Percentiles rank a stretch among this genome's conserved stretches.
Evolutionary conservation across 805 yeast genomes (phyloP).

Genomic region (Candida orba): DNA sequence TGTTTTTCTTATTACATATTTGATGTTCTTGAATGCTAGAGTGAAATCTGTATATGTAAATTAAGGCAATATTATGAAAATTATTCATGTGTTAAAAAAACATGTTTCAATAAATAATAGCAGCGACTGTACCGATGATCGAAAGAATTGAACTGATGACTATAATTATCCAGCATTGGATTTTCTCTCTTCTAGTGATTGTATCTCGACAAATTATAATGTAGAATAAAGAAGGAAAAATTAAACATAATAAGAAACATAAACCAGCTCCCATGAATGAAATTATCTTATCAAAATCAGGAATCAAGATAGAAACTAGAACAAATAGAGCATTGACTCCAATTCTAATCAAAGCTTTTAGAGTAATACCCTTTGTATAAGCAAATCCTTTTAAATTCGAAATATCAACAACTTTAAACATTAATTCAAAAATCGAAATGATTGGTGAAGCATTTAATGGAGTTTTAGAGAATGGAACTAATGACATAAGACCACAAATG

Average conservation of each 20-base stretch:
- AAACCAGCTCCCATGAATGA: conserved; percentile 77
- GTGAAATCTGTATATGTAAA: too few relatives aligned
- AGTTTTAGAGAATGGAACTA: conserved; percentile 77
- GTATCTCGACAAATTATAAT: conserved; percentile 43
- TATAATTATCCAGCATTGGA: conserved; percentile 37
- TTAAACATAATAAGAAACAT: conserved; percentile 72
- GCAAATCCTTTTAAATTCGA: conserved; percentile 15
- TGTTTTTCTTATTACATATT: too few relatives aligned
- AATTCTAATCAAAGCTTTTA: conserved; percentile 24
- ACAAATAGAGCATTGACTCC: conserved; percentile 53
- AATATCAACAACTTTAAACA: conserved; percentile 29
- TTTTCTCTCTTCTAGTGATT: conserved; percentile 32
- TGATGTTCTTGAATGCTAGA: too few relatives aligned
- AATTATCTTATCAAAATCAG: conserved; percentile 75
- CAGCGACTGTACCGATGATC: conserved; percentile 54
- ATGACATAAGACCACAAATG: conserved; percentile 64
- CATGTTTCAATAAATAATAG: conserved; percentile 21
- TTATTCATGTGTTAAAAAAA: not conserved
- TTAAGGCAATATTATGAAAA: too few relatives aligned
- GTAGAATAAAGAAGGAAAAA: conserved; percentile 72
- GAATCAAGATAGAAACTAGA: conserved; percentile 53
- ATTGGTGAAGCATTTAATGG: conserved; percentile 83
- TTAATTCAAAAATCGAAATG: conserved; percentile 56
- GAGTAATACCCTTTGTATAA: conserved; percentile 16
- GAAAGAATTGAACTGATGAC: conserved; percentile 42